Evolutionary conservation across 108 stramenopile species (phyloP).

Genomic region (Cyclotella sp.): DNA sequence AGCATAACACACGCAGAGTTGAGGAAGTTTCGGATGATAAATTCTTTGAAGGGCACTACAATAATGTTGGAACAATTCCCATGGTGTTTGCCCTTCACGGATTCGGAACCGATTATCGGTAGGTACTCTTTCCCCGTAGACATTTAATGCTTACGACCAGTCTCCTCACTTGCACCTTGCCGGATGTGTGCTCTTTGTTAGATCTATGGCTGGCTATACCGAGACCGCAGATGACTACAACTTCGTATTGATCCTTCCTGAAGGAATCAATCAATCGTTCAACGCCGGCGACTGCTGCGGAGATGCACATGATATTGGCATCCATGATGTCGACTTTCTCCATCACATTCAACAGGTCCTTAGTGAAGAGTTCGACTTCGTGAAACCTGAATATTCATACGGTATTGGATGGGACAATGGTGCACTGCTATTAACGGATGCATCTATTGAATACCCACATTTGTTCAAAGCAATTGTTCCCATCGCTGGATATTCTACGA

Average conservation of each 20-base stretch:
- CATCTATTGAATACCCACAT: slow-evolving; percentile 18
- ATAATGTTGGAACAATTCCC: slow-evolving; percentile 37
- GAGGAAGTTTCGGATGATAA: background rate
- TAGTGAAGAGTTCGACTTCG: slow-evolving; percentile 15
- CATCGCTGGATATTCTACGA: slow-evolving; percentile 44
- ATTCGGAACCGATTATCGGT: slow-evolving; percentile 30
- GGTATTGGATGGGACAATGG: slow-evolving; percentile 62
- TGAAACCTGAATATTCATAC: slow-evolving; percentile 46
- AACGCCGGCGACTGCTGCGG: slow-evolving; percentile 62
- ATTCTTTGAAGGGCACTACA: slow-evolving; percentile 22
- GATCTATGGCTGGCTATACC: slow-evolving; percentile 21
- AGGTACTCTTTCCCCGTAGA: background rate
- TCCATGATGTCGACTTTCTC: slow-evolving; percentile 58
- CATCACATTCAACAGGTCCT: slow-evolving; percentile 33
- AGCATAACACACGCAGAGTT: background rate
- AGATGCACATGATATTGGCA: slow-evolving; percentile 38
- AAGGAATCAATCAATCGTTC: slow-evolving; percentile 44
- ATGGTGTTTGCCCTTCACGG: slow-evolving; percentile 62
- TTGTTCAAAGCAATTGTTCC: slow-evolving; percentile 61
- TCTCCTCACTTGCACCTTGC: background rate
- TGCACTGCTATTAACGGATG: slow-evolving; percentile 51
- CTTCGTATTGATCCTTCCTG: slow-evolving; percentile 53
- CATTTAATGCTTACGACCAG: background rate
- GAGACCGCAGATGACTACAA: slow-evolving; percentile 37
- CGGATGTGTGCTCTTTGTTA: background rate